phyloP scores from a whole-genome alignment of 1,284 basidiomycete species.

The Sparassis latifolia region DNA sequence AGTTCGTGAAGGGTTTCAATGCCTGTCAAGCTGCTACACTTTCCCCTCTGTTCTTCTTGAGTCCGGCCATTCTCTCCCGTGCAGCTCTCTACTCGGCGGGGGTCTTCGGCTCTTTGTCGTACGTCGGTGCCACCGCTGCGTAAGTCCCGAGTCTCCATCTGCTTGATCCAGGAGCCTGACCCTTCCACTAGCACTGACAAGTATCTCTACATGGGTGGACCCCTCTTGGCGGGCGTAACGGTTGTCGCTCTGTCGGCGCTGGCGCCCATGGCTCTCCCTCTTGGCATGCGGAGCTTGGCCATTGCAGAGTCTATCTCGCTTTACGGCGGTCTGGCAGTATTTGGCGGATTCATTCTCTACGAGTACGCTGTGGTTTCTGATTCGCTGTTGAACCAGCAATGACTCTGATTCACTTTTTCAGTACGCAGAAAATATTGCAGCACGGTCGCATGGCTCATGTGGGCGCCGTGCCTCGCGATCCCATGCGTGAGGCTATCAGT shows the following conservation, averaged over 20 bases:
- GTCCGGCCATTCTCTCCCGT: slow-evolving; percentile 80
- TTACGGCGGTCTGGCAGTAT: slow-evolving; percentile 84
- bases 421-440: slow-evolving; percentile 77
- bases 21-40: slow-evolving; percentile 81
- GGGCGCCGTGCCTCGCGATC: slow-evolving; percentile 65
- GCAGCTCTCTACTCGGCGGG: slow-evolving; percentile 88
- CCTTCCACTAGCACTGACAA: slow-evolving; percentile 58
- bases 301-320: slow-evolving; percentile 76
- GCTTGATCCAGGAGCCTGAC: background rate
- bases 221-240: slow-evolving; percentile 78
- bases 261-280: slow-evolving; percentile 83
- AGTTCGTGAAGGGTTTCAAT: slow-evolving; percentile 64
- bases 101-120: slow-evolving; percentile 78
- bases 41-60: slow-evolving; percentile 81
- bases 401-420: slow-evolving; percentile 19
- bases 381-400: background rate
- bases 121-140: slow-evolving; percentile 86
- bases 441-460: slow-evolving; percentile 71
- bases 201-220: slow-evolving; percentile 81
- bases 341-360: slow-evolving; percentile 82
- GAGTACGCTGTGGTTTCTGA: slow-evolving; percentile 41
- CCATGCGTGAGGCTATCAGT: slow-evolving; percentile 73
- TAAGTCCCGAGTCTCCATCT: slow-evolving; percentile 23
- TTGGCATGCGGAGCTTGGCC: slow-evolving; percentile 72
- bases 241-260: slow-evolving; percentile 83